Base-by-base conservation (phyloP, 2,329 filamentous ascomycete species). In the Tolypocladium album region DNA sequence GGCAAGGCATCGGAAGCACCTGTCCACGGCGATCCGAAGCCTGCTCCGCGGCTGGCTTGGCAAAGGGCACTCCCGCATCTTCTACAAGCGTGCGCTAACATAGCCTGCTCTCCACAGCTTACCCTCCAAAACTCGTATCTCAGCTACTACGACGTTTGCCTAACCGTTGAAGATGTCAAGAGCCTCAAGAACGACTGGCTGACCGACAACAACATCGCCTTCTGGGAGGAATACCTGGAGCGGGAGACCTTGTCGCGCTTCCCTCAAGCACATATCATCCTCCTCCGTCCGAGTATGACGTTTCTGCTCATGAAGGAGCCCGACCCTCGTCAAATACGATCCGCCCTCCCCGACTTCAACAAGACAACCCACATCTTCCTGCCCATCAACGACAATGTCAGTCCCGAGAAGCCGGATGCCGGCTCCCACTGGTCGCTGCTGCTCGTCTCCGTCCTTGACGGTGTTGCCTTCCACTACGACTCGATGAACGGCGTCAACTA, bases 171-270 rank as follows among this genome's bases (percentile, higher is more conserved):
- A 71, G 94, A 99, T 74, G 84, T 97, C 66, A 89, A 92, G 72
- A 88, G 88, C 20, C 83, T 99, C 61, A 91, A 89, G 75, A 82
- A 89, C 74, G 94, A 97, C 79, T 99, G 94, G 94, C 80, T 99
- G 58, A 97, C 93, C 52, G 94, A 99, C 73, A 97, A 96, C 78
- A 92, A 92, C 67, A 97, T 99, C 66, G 88, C 91, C 57, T 97
- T 99, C 72, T 99, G 94, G 93, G 90, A 97, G 82, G 93, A 97
- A 82, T 96, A 86, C 72, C 86, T 99, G 65, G 94, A 99, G 74
- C 90, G 87, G 63, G 93, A 97, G 78, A 87, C 91, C 62, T 86
- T 99, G 36, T 79, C 80, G 38, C 84, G 86, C 67, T 96, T 89
- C 71, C 89, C 90, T 12, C 86, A 89, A 70, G 91, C 91, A 24